Base-by-base conservation (phyloP, 2,329 filamentous ascomycete genomes). In the Botrytis paeoniae region DNA sequence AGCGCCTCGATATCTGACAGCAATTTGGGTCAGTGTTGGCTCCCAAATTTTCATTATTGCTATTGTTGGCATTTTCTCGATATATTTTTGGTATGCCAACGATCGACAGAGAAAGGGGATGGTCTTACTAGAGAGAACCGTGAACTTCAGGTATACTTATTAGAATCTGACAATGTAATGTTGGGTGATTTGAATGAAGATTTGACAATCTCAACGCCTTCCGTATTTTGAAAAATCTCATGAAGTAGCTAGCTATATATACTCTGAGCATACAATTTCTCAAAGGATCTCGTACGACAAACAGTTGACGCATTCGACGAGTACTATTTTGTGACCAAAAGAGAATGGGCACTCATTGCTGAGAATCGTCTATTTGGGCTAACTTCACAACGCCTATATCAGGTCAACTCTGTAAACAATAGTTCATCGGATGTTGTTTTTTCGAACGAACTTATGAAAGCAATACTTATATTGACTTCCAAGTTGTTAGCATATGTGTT, bases 21-120 rank as follows among this genome's bases (percentile, higher is more conserved):
- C 90, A 2, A 86, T 92, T 22, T 92, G 89, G 89, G 85, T 91
- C 22, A 89, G 87, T 20, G 90, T 92, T 73, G 89, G 86, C n/a
- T 89, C 86, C 4, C 88, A 90, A 76, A 82, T 89, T n/a, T 75
- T 89, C 72, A 88, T 90, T 73, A 86, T 91, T 73, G 82, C 74
- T 1, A 83, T 89, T 41, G 85, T 91, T 22, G 83, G 78, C 0
- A 73, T 83, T 7, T 89, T 90, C 75, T 85, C 86, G 0, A 51
- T 83, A 3, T 86, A 87, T 75, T 91, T 91, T 77, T 86, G 84
- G 76, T 77, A 80, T 43, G 82, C 83, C 18, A 91, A 91, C 78
- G 80, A 80, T 72, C 79, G 81, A 72, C 86, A 88, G 78, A 81
- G 78, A 16, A 81, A 78, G 61, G 87, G 87, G 1, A 82, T 83